Evolutionary conservation across 371 early-diverging fungal species (phyloP), one percentile per base, ranked within the genome.

Genomic region (Mucor irregularis): DNA sequence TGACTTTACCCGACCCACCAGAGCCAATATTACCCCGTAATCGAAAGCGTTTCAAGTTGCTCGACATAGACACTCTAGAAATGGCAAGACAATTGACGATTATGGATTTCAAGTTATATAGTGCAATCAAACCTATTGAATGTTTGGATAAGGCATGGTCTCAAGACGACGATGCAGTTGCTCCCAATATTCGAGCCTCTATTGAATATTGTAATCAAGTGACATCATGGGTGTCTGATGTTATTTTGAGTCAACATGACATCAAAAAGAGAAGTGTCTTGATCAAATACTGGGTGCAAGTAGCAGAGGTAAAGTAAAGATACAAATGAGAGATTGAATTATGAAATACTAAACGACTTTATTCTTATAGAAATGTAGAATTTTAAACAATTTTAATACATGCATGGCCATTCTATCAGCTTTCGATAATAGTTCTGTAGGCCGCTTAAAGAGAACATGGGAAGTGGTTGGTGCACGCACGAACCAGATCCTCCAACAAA

Each of bases 21-120:
- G 70, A 79, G 34, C 86, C 92, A 4, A 87, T 92, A 24, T 62
- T 87, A 37, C 92, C 92, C 3, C 79, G 78, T 34, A 83, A 78
- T 33, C 46, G 82, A 42, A 85, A 82, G 42, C 75, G 78, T 30
- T 68, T 92, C 58, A 83, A 81, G 56, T 72, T 97, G 26, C 40
- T 85, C 47, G 97, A 97, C 49, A 68, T 97, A 33, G 92, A 96
- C 68, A 88, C 97, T 0, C 65, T 93, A 19, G 99, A 98, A 67
- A 69, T 96, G 48, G 97, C 97, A 0, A 81, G 99, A 14, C 97
- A 98, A 65, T 65, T 98, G 57, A 96, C 97, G 0, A 78, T 98
- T 49, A 86, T 94, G 61, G 93, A 95, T 64, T 88, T 85, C 21
- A 81, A 76, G 22, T 53, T 89, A 14, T 96, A 91, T 63, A 83